Evolutionary conservation across 2,329 filamentous ascomycete species (phyloP).

Genomic region (Colletotrichum horii): DNA sequence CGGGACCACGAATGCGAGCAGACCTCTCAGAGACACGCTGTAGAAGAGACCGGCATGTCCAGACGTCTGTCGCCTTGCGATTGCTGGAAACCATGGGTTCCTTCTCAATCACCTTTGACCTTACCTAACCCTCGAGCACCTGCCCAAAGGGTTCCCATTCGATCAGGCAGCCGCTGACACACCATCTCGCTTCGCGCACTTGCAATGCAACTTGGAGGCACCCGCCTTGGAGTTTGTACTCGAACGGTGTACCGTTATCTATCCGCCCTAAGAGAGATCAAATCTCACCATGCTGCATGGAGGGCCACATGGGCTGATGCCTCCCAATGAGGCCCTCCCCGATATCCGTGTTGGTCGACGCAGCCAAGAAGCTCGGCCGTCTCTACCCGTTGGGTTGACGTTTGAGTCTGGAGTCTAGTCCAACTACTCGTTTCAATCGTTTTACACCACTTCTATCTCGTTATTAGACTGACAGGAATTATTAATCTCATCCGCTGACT

Average conservation of each 20-base stretch:
- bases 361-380: neutral
- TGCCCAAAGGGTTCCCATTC: neutral
- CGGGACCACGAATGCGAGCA: neutral
- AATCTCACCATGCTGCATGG: neutral
- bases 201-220: neutral
- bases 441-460: neutral
- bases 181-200: neutral
- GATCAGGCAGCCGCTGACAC: conserved; percentile 17
- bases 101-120: neutral
- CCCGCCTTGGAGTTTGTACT: neutral
- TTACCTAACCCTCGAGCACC: conserved; percentile 5
- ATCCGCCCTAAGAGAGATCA: neutral
- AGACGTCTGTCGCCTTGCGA: neutral
- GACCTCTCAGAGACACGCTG: neutral
- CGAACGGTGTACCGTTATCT: neutral
- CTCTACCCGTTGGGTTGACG: neutral
- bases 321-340: neutral
- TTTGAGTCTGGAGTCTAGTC: neutral
- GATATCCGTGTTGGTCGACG: neutral
- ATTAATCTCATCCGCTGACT: neutral
- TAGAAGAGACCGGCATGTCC: neutral
- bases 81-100: neutral
- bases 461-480: neutral
- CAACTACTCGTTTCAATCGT: neutral
- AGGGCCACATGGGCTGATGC: neutral